Base-by-base conservation (phyloP, 2,329 filamentous ascomycete species). In the Thielaviopsis ethacetica region DNA sequence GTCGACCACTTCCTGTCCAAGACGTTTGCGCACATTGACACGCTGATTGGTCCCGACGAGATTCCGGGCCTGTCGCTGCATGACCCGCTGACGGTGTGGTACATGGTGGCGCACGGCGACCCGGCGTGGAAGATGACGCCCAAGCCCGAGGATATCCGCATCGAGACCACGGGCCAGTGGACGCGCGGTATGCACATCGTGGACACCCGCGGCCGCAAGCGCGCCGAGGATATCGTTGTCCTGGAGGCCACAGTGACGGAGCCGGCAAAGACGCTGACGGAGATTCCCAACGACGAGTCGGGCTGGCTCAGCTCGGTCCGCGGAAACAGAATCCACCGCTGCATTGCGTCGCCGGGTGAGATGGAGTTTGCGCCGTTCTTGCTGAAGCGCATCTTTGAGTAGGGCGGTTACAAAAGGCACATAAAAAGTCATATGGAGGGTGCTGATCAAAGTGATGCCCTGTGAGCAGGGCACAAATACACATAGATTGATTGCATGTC, bases 141-240 rank as follows among this genome's bases (percentile, higher is more conserved):
- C 15, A 74, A 77, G 60, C 81, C 76, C 0, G 86, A 95, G 70
- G 93, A 98, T 68, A 85, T 98, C 59, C 80, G 93, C 21, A 76
- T 98, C 49, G 93, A 98, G 72, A 94, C 90, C 0, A 74, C 80
- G 2, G 93, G 91, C 1, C 93, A 97, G 73, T 98, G 93, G 93
- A 95, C 91, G 53, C 78, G 88, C 59, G 91, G 93, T 1, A 91
- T 93, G 84, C 91, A 90, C 67, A 78, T 97, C 34, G 75, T 90
- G 49, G 93, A 98, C 74, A 77, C 82, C 41, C 79, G 93, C 52
- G 71, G 82, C 58, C 75, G 72, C 62, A 81, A 81, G 67, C 75
- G 75, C 5, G 76, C 71, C 12, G 73, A 75, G 62, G 65, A 69
- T 12, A 68, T 70, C 52, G 66, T 72, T 30, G 66, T 70, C 53